Conservation (phyloP, 805 yeast genomes). For the Metschnikowia sp. region DNA sequence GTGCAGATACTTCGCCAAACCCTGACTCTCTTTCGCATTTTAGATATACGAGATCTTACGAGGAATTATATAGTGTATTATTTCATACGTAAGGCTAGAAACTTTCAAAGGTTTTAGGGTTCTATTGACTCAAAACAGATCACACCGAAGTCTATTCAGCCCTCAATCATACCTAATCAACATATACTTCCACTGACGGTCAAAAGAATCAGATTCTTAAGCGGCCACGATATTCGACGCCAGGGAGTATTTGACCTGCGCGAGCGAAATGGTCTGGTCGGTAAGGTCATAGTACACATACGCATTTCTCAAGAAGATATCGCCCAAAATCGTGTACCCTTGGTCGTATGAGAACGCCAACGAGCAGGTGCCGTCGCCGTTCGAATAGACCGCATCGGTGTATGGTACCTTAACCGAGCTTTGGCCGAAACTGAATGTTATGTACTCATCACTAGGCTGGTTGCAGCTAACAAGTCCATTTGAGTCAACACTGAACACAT, state of each 20-base stretch:
- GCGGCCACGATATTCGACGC: slow-evolving; percentile 13
- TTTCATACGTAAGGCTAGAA: no score
- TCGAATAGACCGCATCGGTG: slow-evolving; percentile 8
- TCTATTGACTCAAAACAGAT: no score
- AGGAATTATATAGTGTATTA: no score
- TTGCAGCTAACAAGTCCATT: slow-evolving; percentile 12
- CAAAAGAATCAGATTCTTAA: neutral
- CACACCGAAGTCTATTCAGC: no score
- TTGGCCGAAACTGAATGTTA: slow-evolving; percentile 12
- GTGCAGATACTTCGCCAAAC: no score
- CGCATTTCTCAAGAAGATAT: slow-evolving; percentile 18
- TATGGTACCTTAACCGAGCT: slow-evolving; percentile 11
- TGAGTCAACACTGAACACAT: slow-evolving; percentile 3
- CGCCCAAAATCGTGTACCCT: slow-evolving; percentile 15
- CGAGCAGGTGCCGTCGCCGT: slow-evolving; percentile 10
- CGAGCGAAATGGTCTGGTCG: slow-evolving; percentile 15
- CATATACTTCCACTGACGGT: no score
- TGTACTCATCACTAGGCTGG: slow-evolving; percentile 15
- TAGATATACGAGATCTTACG: no score
- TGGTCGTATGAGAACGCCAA: slow-evolving; percentile 12
- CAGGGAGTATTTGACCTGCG: slow-evolving; percentile 12
- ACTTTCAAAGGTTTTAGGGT: no score
- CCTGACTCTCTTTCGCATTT: no score
- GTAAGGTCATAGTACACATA: slow-evolving; percentile 18
- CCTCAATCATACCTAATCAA: no score